Evolutionary conservation across 2,329 filamentous ascomycete species (phyloP).

Genomic region (Alternaria solani): DNA sequence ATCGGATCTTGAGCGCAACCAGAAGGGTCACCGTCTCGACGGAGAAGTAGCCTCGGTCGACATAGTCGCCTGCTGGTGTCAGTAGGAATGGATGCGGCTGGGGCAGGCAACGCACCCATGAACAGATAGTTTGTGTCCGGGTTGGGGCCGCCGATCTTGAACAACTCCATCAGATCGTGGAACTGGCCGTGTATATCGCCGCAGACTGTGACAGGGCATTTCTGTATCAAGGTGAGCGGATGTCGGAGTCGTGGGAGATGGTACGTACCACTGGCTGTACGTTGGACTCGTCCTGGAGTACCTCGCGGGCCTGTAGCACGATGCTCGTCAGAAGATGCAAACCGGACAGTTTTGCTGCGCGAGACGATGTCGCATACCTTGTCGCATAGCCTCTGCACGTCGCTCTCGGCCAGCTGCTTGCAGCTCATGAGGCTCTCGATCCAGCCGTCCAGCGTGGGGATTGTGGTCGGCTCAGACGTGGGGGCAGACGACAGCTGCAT

Average conservation of each 20-base stretch:
- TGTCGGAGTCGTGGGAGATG: not conserved
- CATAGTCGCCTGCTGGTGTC: slow-evolving; percentile 81
- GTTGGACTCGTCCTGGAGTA: slow-evolving; percentile 96
- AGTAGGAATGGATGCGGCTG: slow-evolving; percentile 16
- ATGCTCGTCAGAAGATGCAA: slow-evolving; percentile 22
- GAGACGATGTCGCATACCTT: slow-evolving; percentile 67
- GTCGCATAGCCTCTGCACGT: slow-evolving; percentile 96
- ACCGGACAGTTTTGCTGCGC: not conserved
- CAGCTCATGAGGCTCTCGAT: slow-evolving; percentile 98
- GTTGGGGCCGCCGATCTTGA: slow-evolving; percentile 97
- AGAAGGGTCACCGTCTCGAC: slow-evolving; percentile 97
- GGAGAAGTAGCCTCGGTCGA: slow-evolving; percentile 98
- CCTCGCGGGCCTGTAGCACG: slow-evolving; percentile 79
- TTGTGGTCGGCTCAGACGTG: slow-evolving; percentile 82
- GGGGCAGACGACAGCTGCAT: slow-evolving; percentile 74
- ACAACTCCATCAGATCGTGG: slow-evolving; percentile 98
- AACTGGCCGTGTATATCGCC: slow-evolving; percentile 99
- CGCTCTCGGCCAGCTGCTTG: slow-evolving; percentile 95
- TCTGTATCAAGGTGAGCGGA: slow-evolving; percentile 54
- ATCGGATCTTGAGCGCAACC: slow-evolving; percentile 96
- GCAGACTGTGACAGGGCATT: slow-evolving; percentile 98
- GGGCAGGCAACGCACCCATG: slow-evolving; percentile 71
- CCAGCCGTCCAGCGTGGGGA: slow-evolving; percentile 95
- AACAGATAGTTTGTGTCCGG: slow-evolving; percentile 99
- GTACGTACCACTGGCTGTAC: slow-evolving; percentile 92